These are phyloP conservation scores for Eucalyptus marginata DNA, from an alignment of 345 rosid species.

Conservation along the genomic window DNA sequence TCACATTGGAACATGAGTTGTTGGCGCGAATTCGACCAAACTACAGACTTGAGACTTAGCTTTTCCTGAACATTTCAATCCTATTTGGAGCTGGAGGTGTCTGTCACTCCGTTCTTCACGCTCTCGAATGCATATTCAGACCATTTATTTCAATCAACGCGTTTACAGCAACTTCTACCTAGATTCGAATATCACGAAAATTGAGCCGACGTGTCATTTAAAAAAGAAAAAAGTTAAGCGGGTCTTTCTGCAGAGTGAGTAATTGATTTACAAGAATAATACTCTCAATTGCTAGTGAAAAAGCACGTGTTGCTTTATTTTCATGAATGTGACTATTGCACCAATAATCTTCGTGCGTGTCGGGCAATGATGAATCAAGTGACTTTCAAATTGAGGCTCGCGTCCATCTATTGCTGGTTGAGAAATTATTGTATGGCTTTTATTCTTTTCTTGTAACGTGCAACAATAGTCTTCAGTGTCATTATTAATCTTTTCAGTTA, in stretches of 20 bases:
- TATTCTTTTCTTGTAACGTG: background rate
- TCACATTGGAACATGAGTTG: background rate
- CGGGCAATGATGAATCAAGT: background rate
- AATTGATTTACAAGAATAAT: background rate
- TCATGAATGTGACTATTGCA: background rate
- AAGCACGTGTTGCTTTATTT: too few species aligned
- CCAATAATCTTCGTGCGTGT: background rate
- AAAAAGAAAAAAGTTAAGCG: background rate
- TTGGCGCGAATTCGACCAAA: background rate
- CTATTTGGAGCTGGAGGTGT: background rate
- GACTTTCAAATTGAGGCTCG: background rate
- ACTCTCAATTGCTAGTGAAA: background rate
- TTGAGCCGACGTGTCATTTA: fast-evolving
- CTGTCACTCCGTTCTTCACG: background rate
- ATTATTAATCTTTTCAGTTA: too few species aligned
- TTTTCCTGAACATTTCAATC: background rate
- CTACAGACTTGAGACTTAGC: background rate
- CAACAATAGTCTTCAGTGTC: fast-evolving
- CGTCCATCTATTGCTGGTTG: background rate
- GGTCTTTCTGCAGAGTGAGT: background rate
- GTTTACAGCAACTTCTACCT: background rate
- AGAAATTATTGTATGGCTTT: background rate
- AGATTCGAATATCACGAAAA: background rate
- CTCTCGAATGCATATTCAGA: background rate
- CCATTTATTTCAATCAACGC: background rate